phyloP scores from a whole-genome alignment of 75 land plant genomes.

The Picea sitchensis region DNA sequence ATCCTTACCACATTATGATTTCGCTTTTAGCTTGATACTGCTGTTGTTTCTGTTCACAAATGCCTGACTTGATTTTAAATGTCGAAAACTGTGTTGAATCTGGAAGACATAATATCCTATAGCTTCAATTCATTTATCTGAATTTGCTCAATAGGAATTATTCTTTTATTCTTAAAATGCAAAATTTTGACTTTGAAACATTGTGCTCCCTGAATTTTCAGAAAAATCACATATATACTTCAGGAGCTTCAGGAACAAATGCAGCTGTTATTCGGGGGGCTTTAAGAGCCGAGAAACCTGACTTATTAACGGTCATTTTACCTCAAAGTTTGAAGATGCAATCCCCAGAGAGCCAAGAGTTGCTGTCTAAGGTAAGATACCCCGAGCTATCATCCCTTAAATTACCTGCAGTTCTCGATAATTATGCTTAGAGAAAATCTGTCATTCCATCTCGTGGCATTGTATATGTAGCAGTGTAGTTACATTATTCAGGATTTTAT shows the following conservation, averaged over 20 bases:
- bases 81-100: neutral
- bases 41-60: neutral
- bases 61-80: neutral
- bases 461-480: neutral
- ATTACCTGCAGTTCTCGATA: neutral
- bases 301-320: slow-evolving; percentile 88
- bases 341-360: slow-evolving; percentile 96
- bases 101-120: neutral
- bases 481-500: too few relatives aligned
- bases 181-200: slow-evolving; percentile 1
- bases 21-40: neutral
- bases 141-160: neutral
- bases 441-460: neutral
- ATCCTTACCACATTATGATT: slow-evolving; percentile 6
- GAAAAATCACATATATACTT: slow-evolving; percentile 97
- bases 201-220: slow-evolving; percentile 24
- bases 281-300: slow-evolving; percentile 94
- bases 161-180: neutral
- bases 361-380: slow-evolving; percentile 58
- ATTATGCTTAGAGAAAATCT: neutral
- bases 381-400: neutral
- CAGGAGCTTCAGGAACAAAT: slow-evolving; percentile 98
- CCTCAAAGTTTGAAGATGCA: slow-evolving; percentile 93
- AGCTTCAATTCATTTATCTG: neutral
- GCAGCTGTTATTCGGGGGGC: slow-evolving; percentile 99